Conservation (phyloP, 495 filamentous ascomycete genomes). For the Recurvomyces mirabilis region DNA sequence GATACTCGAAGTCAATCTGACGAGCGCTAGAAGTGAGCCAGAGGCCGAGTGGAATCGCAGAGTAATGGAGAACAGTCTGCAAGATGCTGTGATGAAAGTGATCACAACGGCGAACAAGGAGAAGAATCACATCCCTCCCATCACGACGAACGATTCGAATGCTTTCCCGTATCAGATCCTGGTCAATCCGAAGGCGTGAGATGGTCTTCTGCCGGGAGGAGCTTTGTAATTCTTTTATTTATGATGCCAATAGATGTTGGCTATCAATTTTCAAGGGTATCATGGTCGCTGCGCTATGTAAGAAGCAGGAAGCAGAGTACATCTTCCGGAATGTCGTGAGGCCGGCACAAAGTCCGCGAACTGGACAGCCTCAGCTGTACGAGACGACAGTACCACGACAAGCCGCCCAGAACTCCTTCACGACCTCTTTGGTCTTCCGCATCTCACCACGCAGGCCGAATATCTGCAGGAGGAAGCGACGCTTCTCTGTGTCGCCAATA, state of each 20-base stretch:
- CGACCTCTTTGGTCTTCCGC: constrained; percentile 45
- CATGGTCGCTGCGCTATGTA: too few relatives aligned
- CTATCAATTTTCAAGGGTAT: too few relatives aligned
- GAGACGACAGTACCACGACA: constrained; percentile 45
- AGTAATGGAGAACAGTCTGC: constrained; percentile 77
- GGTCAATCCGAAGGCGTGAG: constrained; percentile 32
- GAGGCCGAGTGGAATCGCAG: constrained; percentile 38
- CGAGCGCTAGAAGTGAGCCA: constrained; percentile 69
- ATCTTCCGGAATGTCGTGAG: too few relatives aligned
- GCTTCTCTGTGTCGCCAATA: constrained; percentile 50
- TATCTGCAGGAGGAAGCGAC: constrained; percentile 47
- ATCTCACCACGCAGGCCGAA: constrained; percentile 48
- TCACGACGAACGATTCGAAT: constrained; percentile 83
- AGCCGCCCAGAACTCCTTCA: constrained; percentile 58
- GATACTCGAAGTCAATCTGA: constrained; percentile 83
- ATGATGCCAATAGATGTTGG: too few relatives aligned
- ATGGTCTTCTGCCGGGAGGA: too few relatives aligned
- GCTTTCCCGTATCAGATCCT: constrained; percentile 92
- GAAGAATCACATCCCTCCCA: constrained; percentile 95
- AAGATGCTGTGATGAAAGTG: constrained; percentile 78
- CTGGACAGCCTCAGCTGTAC: constrained; percentile 9
- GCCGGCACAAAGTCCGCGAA: too few relatives aligned
- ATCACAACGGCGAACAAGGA: constrained; percentile 72
- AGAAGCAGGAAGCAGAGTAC: too few relatives aligned
- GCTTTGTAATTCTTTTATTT: too few relatives aligned